A percentile compares a stretch with the other conserved stretches of the same genome.
phyloP scores from a whole-genome alignment of 768 basidiomycete genomes.

The Kwoniella sp. region DNA sequence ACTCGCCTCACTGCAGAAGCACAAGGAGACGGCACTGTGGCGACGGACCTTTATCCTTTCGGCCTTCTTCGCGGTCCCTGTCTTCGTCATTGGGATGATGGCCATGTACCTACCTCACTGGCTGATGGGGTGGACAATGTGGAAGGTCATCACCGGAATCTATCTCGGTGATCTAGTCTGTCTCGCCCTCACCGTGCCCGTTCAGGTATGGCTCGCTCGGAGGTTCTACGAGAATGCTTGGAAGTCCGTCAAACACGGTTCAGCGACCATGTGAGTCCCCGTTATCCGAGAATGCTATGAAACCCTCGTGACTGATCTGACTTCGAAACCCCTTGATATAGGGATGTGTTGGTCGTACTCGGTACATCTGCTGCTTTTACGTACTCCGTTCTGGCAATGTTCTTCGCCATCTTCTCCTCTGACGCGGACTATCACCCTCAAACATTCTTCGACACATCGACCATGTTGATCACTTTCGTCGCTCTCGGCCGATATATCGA shows the following conservation, averaged over 20 bases:
- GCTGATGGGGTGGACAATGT: conserved; percentile 57
- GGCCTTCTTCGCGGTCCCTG: conserved; percentile 81
- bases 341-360: conserved; percentile 89
- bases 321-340: conserved; percentile 14
- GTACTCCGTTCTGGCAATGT: conserved; percentile 77
- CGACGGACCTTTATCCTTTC: conserved; percentile 72
- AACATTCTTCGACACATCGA: conserved; percentile 97
- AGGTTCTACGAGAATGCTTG: conserved; percentile 87
- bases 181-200: conserved; percentile 78
- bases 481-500: conserved; percentile 93
- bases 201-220: conserved; percentile 87
- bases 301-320: not conserved
- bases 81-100: conserved; percentile 89
- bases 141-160: conserved; percentile 64
- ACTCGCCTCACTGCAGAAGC: conserved; percentile 54
- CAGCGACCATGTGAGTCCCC: conserved; percentile 75
- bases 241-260: conserved; percentile 84
- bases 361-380: conserved; percentile 92
- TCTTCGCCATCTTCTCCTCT: conserved; percentile 61
- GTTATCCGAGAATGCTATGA: not conserved
- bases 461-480: conserved; percentile 97
- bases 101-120: conserved; percentile 60
- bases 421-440: conserved; percentile 74
- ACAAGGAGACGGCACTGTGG: conserved; percentile 63
- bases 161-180: conserved; percentile 80